Evolutionary conservation across 1,284 basidiomycete species (phyloP).

Genomic region (Sphaerobolus stellatus): DNA sequence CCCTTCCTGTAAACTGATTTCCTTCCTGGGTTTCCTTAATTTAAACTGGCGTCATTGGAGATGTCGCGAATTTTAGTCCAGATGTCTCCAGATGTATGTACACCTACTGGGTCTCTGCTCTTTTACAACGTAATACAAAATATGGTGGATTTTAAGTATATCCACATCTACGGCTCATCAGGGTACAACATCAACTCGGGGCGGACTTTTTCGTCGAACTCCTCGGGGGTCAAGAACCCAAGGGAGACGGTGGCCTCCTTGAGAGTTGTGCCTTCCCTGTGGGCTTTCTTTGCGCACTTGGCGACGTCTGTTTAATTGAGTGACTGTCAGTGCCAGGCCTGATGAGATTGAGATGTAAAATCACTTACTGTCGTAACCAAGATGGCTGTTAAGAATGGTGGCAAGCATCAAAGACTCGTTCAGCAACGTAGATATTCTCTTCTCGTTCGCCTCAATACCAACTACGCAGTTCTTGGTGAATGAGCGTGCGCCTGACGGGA

Average conservation of each 20-base stretch:
- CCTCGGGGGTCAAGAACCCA: constrained; percentile 84
- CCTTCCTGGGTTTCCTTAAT: no score
- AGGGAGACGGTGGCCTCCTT: constrained; percentile 92
- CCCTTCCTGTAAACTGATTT: no score
- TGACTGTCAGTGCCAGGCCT: constrained; percentile 12
- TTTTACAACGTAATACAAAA: background rate
- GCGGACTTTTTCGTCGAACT: constrained; percentile 94
- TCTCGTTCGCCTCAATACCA: constrained; percentile 95
- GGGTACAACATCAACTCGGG: constrained; percentile 89
- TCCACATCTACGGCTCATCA: constrained; percentile 46
- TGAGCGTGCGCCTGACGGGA: constrained; percentile 68
- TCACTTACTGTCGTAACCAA: constrained; percentile 91
- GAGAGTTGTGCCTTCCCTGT: constrained; percentile 95
- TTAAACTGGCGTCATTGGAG: no score
- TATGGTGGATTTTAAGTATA: background rate
- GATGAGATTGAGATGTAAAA: constrained; percentile 4
- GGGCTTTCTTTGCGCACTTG: constrained; percentile 98
- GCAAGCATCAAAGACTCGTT: constrained; percentile 97
- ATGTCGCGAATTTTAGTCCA: no score
- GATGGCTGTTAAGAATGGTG: constrained; percentile 88
- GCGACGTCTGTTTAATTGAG: constrained; percentile 80
- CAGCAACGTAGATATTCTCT: constrained; percentile 84
- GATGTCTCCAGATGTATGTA: no score
- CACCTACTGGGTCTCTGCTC: background rate
- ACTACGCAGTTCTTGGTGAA: constrained; percentile 98